Evolutionary conservation across 2,329 filamentous ascomycete genomes (phyloP).

Genomic region (Monilinia fructigena): DNA sequence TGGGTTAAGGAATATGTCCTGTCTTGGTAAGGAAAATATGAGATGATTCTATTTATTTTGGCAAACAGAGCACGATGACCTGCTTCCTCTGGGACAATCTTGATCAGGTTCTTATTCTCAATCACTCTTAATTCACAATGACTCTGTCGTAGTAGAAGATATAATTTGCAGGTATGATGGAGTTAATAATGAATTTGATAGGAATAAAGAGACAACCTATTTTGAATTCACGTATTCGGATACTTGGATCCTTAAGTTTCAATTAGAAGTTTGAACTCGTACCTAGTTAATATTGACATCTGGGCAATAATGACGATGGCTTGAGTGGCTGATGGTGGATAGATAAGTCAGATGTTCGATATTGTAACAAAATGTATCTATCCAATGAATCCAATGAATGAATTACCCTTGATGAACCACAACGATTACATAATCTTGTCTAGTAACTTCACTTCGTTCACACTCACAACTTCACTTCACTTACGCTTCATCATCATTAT

Average conservation of each 20-base stretch:
- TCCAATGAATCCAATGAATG: too few relatives aligned
- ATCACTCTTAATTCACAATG: neutral
- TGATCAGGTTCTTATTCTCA: neutral
- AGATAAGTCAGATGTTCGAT: neutral
- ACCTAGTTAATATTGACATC: too few relatives aligned
- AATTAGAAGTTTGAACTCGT: neutral
- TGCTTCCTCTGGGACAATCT: neutral
- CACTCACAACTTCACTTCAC: neutral
- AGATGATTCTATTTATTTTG: neutral
- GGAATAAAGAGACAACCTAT: neutral
- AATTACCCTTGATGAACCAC: neutral
- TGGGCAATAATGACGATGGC: neutral
- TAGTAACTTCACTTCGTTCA: too few relatives aligned
- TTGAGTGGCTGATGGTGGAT: neutral
- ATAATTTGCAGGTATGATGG: neutral
- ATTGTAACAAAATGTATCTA: too few relatives aligned
- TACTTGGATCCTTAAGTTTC: neutral
- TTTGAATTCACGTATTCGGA: neutral
- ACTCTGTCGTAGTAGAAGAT: neutral
- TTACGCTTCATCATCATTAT: neutral
- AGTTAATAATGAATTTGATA: neutral
- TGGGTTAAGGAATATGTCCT: neutral
- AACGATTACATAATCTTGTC: too few relatives aligned
- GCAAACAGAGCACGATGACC: neutral
- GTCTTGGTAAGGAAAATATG: neutral